Evolutionary conservation across 768 basidiomycete species (phyloP).

Genomic region (Pleurotus eryngii): DNA sequence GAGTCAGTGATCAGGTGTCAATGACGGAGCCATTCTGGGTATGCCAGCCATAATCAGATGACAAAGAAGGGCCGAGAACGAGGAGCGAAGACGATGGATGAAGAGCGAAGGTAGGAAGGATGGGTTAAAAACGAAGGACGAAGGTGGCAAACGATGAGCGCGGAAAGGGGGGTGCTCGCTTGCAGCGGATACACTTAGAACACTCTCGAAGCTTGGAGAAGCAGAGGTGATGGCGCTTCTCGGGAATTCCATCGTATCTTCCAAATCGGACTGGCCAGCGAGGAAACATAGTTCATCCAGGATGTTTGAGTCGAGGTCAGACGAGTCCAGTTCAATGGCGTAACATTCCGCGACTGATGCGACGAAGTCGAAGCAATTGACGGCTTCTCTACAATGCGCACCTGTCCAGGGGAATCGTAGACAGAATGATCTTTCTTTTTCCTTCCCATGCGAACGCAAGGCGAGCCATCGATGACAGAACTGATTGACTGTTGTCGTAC

Average conservation of each 20-base stretch:
- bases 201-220: constrained; percentile 13
- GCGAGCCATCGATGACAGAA: constrained; percentile 64
- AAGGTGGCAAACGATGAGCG: constrained; percentile 18
- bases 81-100: too few relatives aligned
- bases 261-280: constrained; percentile 31
- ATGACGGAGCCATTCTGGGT: too few relatives aligned
- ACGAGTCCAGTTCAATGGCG: constrained; percentile 43
- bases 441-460: constrained; percentile 64
- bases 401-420: constrained; percentile 40
- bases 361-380: constrained; percentile 67
- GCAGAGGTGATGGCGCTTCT: constrained; percentile 30
- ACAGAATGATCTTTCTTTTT: constrained; percentile 21
- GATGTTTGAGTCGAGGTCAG: constrained; percentile 77
- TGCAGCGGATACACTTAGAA: constrained; percentile 26
- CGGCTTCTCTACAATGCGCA: constrained; percentile 54
- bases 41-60: too few relatives aligned
- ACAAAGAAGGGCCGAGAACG: too few relatives aligned
- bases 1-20: too few relatives aligned
- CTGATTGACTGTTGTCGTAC: constrained; percentile 66
- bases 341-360: constrained; percentile 45
- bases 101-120: too few relatives aligned
- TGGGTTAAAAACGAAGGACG: too few relatives aligned
- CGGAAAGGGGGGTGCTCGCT: constrained; percentile 26
- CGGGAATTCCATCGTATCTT: constrained; percentile 46
- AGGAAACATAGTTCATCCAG: constrained; percentile 73